A percentile compares a stretch with the other conserved stretches of the same genome.
Evolutionary conservation across 176 grass and related monocot genomes (phyloP).

Genomic region (Zoysia pacifica): DNA sequence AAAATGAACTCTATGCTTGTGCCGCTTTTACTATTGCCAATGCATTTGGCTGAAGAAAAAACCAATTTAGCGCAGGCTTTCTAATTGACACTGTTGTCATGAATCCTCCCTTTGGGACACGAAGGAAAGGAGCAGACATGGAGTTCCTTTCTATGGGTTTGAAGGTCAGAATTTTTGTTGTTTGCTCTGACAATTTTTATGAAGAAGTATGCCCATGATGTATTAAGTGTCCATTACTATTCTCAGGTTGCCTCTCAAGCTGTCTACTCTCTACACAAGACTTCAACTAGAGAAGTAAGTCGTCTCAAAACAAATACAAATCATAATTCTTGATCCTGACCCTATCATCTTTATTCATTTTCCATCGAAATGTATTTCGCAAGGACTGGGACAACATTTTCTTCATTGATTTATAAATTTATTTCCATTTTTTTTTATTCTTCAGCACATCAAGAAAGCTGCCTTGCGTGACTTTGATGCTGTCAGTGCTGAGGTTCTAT

Average conservation of each 20-base stretch:
- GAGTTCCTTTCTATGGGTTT: conserved; percentile 84
- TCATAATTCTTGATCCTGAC: background rate
- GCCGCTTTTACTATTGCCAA: conserved; percentile 2
- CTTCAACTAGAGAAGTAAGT: conserved; percentile 92
- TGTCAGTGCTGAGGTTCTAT: conserved; percentile 65
- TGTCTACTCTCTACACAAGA: conserved; percentile 95
- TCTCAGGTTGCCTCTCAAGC: conserved; percentile 72
- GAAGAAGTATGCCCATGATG: background rate
- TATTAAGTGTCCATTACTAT: conserved; percentile 21
- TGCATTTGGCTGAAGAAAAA: conserved; percentile 19
- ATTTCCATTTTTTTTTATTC: conserved; percentile 12
- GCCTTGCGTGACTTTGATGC: conserved; percentile 60
- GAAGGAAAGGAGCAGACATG: conserved; percentile 82
- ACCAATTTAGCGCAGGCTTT: conserved; percentile 44
- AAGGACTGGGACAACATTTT: background rate
- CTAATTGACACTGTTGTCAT: conserved; percentile 86
- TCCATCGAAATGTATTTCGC: background rate
- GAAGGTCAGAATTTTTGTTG: conserved; percentile 55
- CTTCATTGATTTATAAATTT: background rate
- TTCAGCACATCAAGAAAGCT: conserved; percentile 74
- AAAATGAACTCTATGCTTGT: conserved; percentile 5
- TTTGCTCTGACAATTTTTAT: background rate
- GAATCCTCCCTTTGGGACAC: conserved; percentile 96
- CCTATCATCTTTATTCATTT: background rate
- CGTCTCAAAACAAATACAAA: background rate